Percentiles rank a stretch among this genome's conserved stretches.
Conservation (phyloP, 176 grass and related monocot species). For the Eragrostis nindensis region DNA sequence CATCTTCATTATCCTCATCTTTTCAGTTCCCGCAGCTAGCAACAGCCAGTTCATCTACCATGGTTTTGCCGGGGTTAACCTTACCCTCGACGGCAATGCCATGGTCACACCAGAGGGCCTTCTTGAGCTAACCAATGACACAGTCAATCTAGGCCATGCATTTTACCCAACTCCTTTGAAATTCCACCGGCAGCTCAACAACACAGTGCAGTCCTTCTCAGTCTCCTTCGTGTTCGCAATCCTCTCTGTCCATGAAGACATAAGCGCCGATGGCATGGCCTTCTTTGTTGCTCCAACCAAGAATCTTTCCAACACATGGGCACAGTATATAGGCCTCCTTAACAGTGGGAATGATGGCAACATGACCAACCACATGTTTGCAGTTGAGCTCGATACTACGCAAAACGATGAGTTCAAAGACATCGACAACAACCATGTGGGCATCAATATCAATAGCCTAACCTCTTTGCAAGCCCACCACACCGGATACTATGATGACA, state of each 20-base stretch:
- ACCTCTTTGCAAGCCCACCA: constrained; percentile 10
- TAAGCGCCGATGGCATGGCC: constrained; percentile 52
- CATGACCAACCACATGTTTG: constrained; percentile 45
- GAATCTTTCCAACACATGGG: constrained; percentile 45
- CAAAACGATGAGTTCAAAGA: constrained; percentile 44
- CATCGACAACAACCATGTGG: constrained; percentile 46
- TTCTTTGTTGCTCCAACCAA: constrained; percentile 46
- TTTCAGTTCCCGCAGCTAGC: neutral
- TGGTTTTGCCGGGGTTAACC: constrained; percentile 46
- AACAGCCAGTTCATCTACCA: constrained; percentile 40
- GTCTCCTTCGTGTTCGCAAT: constrained; percentile 43
- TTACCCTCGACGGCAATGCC: constrained; percentile 47
- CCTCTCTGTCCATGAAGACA: constrained; percentile 27
- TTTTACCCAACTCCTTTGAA: constrained; percentile 43
- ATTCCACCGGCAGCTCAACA: neutral
- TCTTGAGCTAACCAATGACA: constrained; percentile 49
- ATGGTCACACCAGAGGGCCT: constrained; percentile 32
- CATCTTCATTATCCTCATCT: neutral
- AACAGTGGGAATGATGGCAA: constrained; percentile 39
- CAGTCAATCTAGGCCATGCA: constrained; percentile 44
- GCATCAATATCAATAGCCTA: constrained; percentile 44
- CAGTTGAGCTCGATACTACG: constrained; percentile 44
- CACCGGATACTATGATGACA: constrained; percentile 30
- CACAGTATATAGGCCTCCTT: constrained; percentile 50
- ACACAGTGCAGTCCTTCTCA: constrained; percentile 45